Evolutionary conservation across 2,329 filamentous ascomycete genomes (phyloP).

Genomic region (Byssochlamys sp.): DNA sequence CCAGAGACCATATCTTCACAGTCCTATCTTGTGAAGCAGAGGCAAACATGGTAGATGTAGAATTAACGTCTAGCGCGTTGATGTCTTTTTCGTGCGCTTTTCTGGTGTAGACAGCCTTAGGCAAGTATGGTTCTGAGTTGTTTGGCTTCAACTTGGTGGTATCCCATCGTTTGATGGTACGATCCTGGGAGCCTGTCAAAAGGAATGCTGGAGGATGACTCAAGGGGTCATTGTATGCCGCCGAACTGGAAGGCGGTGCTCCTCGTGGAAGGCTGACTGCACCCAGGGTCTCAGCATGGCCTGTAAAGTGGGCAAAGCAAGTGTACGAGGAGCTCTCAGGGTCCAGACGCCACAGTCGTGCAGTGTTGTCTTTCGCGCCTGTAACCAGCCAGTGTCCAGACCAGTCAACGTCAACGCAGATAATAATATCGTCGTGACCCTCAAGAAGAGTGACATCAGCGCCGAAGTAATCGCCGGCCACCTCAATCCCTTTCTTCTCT

Average conservation of each 20-base stretch:
- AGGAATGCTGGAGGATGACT: conserved; percentile 73
- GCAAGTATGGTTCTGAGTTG: conserved; percentile 22
- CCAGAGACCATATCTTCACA: conserved; percentile 89
- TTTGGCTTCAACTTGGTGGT: conserved; percentile 52
- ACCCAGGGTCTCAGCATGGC: conserved; percentile 87
- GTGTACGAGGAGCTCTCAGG: conserved; percentile 61
- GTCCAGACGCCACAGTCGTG: conserved; percentile 81
- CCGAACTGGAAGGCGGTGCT: conserved; percentile 57
- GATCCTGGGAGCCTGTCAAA: conserved; percentile 86
- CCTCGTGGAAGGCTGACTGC: conserved; percentile 74
- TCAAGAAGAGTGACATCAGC: conserved; percentile 77
- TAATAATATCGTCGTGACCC: conserved; percentile 90
- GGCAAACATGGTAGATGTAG: conserved; percentile 69
- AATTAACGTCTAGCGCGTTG: conserved; percentile 79
- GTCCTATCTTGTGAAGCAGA: conserved; percentile 94
- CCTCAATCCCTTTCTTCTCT: conserved; percentile 21
- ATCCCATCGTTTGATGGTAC: conserved; percentile 91
- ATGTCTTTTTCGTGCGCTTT: conserved; percentile 99
- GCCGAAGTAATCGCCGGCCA: conserved; percentile 60
- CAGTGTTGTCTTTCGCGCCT: conserved; percentile 92
- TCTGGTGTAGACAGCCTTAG: conserved; percentile 66
- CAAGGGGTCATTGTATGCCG: conserved; percentile 63
- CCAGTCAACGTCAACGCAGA: conserved; percentile 89
- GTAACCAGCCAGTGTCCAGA: conserved; percentile 95
- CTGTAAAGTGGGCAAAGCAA: conserved; percentile 75